Percentiles rank a stretch among this genome's conserved stretches.
Evolutionary conservation across 2,329 filamentous ascomycete genomes (phyloP).

Genomic region (Biscogniauxia marginata): DNA sequence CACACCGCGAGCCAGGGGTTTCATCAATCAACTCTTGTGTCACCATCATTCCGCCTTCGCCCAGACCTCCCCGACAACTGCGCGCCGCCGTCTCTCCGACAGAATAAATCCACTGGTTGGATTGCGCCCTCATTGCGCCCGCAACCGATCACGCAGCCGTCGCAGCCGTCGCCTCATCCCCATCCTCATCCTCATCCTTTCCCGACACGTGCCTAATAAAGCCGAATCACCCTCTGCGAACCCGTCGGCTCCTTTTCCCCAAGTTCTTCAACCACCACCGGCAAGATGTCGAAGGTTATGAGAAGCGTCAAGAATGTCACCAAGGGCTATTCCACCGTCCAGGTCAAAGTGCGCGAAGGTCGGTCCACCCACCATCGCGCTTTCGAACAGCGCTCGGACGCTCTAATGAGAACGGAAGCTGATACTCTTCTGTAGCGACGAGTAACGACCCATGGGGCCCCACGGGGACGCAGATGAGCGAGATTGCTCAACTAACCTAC

Average conservation of each 20-base stretch:
- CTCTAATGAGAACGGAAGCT: constrained; percentile 17
- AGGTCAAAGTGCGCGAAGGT: constrained; percentile 99
- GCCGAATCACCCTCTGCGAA: constrained; percentile 3
- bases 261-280: constrained; percentile 24
- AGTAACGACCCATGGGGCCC: constrained; percentile 99
- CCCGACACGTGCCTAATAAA: constrained; percentile 1
- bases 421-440: constrained; percentile 65
- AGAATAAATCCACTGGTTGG: constrained; percentile 24
- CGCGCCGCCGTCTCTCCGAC: not conserved
- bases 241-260: constrained; percentile 3
- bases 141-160: constrained; percentile 16
- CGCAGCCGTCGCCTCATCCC: too few species aligned
- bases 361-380: constrained; percentile 22
- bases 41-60: not conserved
- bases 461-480: constrained; percentile 96
- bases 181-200: constrained; percentile 1
- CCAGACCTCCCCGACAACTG: not conserved
- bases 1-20: not conserved
- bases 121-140: constrained; percentile 29
- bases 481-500: constrained; percentile 97
- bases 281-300: constrained; percentile 91
- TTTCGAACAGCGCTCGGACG: not conserved
- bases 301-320: constrained; percentile 99
- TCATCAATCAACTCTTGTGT: not conserved
- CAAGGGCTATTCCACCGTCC: constrained; percentile 93